Conservation (phyloP, 805 yeast species). For the Candida fluviatilis region DNA sequence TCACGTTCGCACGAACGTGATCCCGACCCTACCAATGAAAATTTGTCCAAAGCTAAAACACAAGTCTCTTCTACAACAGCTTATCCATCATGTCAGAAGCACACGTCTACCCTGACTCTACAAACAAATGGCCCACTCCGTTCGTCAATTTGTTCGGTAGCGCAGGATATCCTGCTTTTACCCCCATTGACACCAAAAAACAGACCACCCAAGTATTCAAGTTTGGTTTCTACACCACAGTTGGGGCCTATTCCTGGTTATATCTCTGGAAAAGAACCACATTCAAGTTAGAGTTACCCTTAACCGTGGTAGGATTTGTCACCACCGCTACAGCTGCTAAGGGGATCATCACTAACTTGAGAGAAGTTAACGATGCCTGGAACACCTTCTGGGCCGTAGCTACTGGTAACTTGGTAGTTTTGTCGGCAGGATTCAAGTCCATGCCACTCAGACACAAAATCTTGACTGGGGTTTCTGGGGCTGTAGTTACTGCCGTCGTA, state of each 20-base stretch:
- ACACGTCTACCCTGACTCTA: slow-evolving; percentile 29
- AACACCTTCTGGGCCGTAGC: slow-evolving; percentile 65
- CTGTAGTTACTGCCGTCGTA: slow-evolving; percentile 31
- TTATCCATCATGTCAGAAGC: neutral
- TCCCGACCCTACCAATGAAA: neutral
- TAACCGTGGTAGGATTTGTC: slow-evolving; percentile 40
- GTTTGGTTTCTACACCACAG: slow-evolving; percentile 44
- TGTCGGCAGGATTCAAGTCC: slow-evolving; percentile 40
- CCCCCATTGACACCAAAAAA: slow-evolving; percentile 53
- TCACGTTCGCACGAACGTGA: neutral
- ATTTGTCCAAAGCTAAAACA: neutral
- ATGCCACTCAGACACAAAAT: slow-evolving; percentile 41
- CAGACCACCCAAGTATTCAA: slow-evolving; percentile 45
- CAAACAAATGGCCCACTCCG: slow-evolving; percentile 39
- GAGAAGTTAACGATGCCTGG: slow-evolving; percentile 60
- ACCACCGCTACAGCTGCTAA: slow-evolving; percentile 49
- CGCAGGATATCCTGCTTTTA: slow-evolving; percentile 43
- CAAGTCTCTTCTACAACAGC: neutral
- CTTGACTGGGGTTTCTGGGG: slow-evolving; percentile 38
- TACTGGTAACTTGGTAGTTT: slow-evolving; percentile 42
- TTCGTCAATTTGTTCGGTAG: slow-evolving; percentile 36
- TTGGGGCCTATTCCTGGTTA: slow-evolving; percentile 47
- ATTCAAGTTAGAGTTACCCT: slow-evolving; percentile 37
- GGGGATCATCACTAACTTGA: slow-evolving; percentile 51
- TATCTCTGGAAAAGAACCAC: slow-evolving; percentile 41